Base-by-base conservation (phyloP, 805 yeast species). In the Zygoascus flipseniorum region DNA sequence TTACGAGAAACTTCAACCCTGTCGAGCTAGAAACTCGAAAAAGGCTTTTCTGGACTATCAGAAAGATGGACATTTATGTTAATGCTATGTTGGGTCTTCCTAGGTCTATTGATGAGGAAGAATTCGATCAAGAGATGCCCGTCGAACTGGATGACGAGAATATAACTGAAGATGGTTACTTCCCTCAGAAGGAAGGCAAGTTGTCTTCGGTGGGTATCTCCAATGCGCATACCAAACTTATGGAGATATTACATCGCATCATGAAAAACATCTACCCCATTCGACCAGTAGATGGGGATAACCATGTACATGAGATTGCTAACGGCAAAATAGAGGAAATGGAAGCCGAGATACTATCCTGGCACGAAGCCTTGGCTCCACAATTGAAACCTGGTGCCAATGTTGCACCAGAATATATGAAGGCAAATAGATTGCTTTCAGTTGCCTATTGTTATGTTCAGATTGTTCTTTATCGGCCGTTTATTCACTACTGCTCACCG, bases 51-150 rank as follows among this genome's bases (percentile, higher is more conserved):
- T 89, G 92, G 86, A 85, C 96, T 1, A 83, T 89, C 57, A 85
- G 86, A 66, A 89, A 89, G 66, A 85, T 89, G 85, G 97, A 90
- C 64, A 81, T 88, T 45, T 89, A 90, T 65, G 86, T 89, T 62
- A 87, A 86, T 65, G 85, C 96, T 8, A 82, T 89, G 72, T 66
- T 90, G 58, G 97, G 96, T 1, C 72, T 89, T 50, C 97, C 97
- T 0, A 73, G 88, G 54, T 79, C 89, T 1, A 78, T 89, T 16
- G 73, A 80, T 48, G 85, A 83, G 56, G 86, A 83, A 57, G 95
- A 88, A 60, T 82, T 87, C 58, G 96, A 89, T 69, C 97, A 89
- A 66, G 90, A 85, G 50, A 73, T 88, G 58, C 97, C 97, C 0
- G 70, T 78, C 35, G 96, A 89, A 62, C 71, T 88, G 37, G 96